Conservation (phyloP, 768 basidiomycete genomes). For the Cystofilobasidium macerans region DNA sequence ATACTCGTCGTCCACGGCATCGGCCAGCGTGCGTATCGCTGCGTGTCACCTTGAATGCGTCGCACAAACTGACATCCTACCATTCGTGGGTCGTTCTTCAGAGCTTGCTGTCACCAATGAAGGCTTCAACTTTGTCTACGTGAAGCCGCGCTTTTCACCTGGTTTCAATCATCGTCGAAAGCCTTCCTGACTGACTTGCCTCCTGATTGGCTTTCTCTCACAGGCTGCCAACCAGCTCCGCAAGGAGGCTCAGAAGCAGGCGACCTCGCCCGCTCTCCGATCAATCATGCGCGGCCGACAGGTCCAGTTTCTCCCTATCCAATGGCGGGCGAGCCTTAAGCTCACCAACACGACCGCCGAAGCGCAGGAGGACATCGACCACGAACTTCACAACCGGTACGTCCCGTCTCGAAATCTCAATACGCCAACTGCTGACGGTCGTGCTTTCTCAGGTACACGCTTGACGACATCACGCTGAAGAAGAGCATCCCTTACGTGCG, state of each 20-base stretch:
- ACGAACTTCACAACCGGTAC: conserved; percentile 40
- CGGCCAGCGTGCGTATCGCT: conserved; percentile 35
- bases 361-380: conserved; percentile 34
- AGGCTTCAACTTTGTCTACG: conserved; percentile 42
- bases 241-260: conserved; percentile 37
- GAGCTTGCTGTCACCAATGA: conserved; percentile 33
- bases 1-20: conserved; percentile 45
- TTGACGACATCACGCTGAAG: conserved; percentile 42
- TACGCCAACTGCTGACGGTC: too few relatives aligned
- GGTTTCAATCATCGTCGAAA: too few relatives aligned
- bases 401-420: not conserved
- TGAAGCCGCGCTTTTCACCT: too few relatives aligned
- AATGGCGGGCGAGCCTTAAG: conserved; percentile 39
- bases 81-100: too few relatives aligned
- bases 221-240: conserved; percentile 10
- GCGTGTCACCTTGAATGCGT: not conserved
- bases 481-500: conserved; percentile 42
- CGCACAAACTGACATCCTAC: conserved; percentile 3
- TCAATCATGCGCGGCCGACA: conserved; percentile 41
- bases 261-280: conserved; percentile 39
- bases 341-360: conserved; percentile 38
- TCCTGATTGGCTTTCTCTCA: too few relatives aligned
- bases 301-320: conserved; percentile 43
- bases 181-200: too few relatives aligned
- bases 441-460: conserved; percentile 34